Base-by-base conservation (phyloP, 768 basidiomycete genomes). In the Saitozyma sp. region DNA sequence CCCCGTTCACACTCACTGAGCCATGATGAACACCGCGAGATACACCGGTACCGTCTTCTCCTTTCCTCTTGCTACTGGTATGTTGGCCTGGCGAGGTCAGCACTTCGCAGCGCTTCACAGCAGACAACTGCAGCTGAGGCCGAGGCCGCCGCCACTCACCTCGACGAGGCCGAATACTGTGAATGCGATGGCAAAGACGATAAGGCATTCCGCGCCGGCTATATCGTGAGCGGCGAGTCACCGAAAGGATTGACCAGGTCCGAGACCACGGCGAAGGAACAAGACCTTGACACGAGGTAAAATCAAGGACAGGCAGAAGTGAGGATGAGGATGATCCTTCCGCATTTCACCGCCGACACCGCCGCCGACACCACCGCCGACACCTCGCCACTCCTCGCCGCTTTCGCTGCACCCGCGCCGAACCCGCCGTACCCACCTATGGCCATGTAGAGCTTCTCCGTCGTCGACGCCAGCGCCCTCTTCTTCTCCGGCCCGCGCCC, bases 401-500 rank as follows among this genome's bases (percentile, higher is more conserved):
- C 29, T 29, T 29, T 5, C 2, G 29, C 2, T 29, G 29, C 29
- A 29, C 29, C 29, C 29, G 29, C 29, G 2, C 29, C 29, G 29
- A 2, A 29, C 5, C 29, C 29, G 29, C 5, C 29, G 29, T 29
- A 29, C 72, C 46, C 46, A 74, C 72, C 72, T 14, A 69, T 60
- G 13, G 37, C 67, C 72, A 74, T 74, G 45, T 74, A 74, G 1
- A 63, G 19, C 63, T 70, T 70, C 55, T 74, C 72, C 40, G 65
- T 59, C 48, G 63, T 50, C 6, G 67, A 70, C 19, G 69, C 63
- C 19, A 68, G 29, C 6, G 62, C 59, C 20, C 62, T 48, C 56
- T 63, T 38, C 8, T 43, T 37, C 20, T 61, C 29, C 51, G 39
- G 6, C 17, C 42, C 9, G 53, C 45, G 29, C 51, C 59, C 59